phyloP scores from a whole-genome alignment of 352 stramenopile species.

The Phytopythium sindhum region DNA sequence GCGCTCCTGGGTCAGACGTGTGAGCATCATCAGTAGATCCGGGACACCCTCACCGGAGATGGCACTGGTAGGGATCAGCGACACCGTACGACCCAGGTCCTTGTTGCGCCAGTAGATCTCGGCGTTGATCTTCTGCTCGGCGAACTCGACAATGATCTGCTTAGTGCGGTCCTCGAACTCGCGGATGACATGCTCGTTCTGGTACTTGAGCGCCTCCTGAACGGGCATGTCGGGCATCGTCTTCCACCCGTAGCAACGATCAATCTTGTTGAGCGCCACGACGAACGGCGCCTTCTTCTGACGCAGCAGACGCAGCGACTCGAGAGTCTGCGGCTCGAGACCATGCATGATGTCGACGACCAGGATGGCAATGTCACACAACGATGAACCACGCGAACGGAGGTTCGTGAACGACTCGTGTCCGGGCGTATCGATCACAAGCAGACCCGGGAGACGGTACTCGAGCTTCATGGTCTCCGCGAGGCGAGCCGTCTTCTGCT shows the following conservation, averaged over 20 bases:
- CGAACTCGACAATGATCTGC: constrained; percentile 94
- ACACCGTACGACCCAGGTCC: constrained; percentile 94
- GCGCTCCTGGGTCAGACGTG: constrained; percentile 94
- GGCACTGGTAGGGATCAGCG: constrained; percentile 97
- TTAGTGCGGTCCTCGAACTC: constrained; percentile 96
- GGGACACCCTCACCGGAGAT: constrained; percentile 98
- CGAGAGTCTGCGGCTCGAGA: constrained; percentile 98
- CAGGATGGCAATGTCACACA: constrained; percentile 99
- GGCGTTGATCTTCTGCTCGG: constrained; percentile 97
- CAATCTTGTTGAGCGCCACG: constrained; percentile 99
- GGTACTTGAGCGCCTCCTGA: constrained; percentile 86
- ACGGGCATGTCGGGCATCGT: constrained; percentile 93
- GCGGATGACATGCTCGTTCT: constrained; percentile 91
- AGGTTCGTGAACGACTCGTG: constrained; percentile 99
- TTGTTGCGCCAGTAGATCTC: constrained; percentile 99
- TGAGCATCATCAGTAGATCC: constrained; percentile 97
- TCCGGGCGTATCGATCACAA: constrained; percentile 99
- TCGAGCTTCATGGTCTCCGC: constrained; percentile 78
- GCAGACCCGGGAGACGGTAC: constrained; percentile 89
- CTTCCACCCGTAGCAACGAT: constrained; percentile 99
- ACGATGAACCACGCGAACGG: constrained; percentile 92
- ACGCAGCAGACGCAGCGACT: constrained; percentile 97
- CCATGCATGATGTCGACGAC: constrained; percentile 99
- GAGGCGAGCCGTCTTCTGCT: constrained; percentile 84
- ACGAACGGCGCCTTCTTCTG: constrained; percentile 97